These are phyloP conservation scores for Cystobasidium tubakii DNA, from an alignment of 768 basidiomycete genomes.

Conservation along the genomic window DNA sequence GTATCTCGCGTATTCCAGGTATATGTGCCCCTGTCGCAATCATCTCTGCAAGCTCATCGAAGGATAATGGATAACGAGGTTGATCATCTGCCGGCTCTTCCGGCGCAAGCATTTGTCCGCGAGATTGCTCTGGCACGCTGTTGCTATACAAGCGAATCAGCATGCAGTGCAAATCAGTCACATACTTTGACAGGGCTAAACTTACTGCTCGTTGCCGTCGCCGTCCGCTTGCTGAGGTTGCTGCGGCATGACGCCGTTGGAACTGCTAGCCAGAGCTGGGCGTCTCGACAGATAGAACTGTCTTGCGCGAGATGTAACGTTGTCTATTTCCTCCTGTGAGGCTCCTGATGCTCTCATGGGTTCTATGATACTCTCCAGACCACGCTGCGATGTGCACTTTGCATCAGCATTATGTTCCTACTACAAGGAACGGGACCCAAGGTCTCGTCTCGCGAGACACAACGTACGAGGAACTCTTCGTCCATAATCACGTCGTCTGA, in stretches of 20 bases:
- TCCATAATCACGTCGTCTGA: neutral
- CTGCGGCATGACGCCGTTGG: too few species aligned
- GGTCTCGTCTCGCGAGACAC: too few species aligned
- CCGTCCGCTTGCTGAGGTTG: slow-evolving; percentile 24
- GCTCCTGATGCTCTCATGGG: slow-evolving; percentile 37
- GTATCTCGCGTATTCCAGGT: slow-evolving; percentile 43
- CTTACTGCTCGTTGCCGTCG: neutral
- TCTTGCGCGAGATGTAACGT: slow-evolving; percentile 34
- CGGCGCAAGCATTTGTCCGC: neutral
- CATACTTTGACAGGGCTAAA: neutral
- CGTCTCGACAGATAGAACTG: slow-evolving; percentile 29
- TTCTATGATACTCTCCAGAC: slow-evolving; percentile 37
- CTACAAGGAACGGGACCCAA: too few species aligned
- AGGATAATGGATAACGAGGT: slow-evolving; percentile 44
- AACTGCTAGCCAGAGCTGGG: neutral
- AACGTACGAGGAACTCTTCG: slow-evolving; percentile 19
- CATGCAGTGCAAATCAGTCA: too few species aligned
- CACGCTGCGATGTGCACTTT: slow-evolving; percentile 11
- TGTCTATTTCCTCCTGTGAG: slow-evolving; percentile 32
- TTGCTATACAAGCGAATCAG: neutral
- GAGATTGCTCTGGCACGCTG: neutral
- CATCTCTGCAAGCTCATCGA: slow-evolving; percentile 42
- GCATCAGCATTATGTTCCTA: too few species aligned
- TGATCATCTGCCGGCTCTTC: neutral
- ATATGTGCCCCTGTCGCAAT: slow-evolving; percentile 43